Evolutionary conservation across 2,329 filamentous ascomycete species (phyloP).

Genomic region (Blumeria graminis): DNA sequence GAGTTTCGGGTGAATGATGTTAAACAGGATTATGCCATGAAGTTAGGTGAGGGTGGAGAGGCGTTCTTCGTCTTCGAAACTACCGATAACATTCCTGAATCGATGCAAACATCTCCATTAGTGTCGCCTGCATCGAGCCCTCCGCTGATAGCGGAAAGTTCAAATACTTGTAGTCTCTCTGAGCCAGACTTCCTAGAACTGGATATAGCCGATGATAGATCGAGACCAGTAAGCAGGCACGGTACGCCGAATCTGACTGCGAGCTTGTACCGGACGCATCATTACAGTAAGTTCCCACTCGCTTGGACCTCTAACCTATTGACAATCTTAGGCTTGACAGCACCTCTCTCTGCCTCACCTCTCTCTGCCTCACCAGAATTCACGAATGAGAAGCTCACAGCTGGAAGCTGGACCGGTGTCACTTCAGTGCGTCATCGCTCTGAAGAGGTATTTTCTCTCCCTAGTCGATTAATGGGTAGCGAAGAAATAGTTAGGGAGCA

Average conservation of each 20-base stretch:
- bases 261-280: no score
- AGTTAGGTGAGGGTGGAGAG: slow-evolving; percentile 88
- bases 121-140: slow-evolving; percentile 79
- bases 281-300: no score
- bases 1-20: slow-evolving; percentile 86
- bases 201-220: slow-evolving; percentile 19
- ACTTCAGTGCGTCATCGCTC: slow-evolving; percentile 22
- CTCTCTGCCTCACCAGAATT: slow-evolving; percentile 28
- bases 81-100: slow-evolving; percentile 70
- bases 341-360: slow-evolving; percentile 29
- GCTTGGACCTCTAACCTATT: slow-evolving; percentile 3
- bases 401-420: slow-evolving; percentile 25
- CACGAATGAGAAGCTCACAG: slow-evolving; percentile 21
- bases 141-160: slow-evolving; percentile 27
- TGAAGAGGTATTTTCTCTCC: slow-evolving; percentile 27
- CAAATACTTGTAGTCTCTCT: slow-evolving; percentile 24
- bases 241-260: slow-evolving; percentile 20
- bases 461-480: slow-evolving; percentile 17
- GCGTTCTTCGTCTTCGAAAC: slow-evolving; percentile 99
- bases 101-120: slow-evolving; percentile 79
- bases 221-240: slow-evolving; percentile 20
- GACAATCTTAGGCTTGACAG: slow-evolving; percentile 16
- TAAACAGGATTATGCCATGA: slow-evolving; percentile 92
- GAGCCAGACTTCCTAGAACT: slow-evolving; percentile 50
- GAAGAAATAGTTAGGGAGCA: slow-evolving; percentile 15